Percentiles rank a stretch among this genome's conserved stretches.
Evolutionary conservation across 345 rosid genomes (phyloP).

Genomic region (Moringa oleifera): DNA sequence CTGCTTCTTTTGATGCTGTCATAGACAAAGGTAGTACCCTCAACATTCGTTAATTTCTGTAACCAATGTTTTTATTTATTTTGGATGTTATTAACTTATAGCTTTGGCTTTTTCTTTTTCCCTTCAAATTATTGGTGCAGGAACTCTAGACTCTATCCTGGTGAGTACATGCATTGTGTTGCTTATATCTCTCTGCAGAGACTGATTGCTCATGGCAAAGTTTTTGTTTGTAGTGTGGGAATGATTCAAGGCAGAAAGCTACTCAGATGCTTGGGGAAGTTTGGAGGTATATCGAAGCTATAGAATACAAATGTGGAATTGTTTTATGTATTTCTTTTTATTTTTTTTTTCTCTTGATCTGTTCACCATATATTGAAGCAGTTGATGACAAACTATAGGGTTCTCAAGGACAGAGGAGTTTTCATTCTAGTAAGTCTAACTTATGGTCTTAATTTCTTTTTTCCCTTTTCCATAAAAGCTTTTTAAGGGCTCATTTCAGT

Average conservation of each 20-base stretch:
- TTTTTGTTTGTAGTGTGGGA: constrained; percentile 57
- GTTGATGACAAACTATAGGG: constrained; percentile 93
- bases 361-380: constrained; percentile 81
- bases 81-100: background rate
- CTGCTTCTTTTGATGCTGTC: constrained; percentile 66
- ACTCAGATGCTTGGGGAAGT: constrained; percentile 70
- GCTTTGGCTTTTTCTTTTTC: constrained; percentile 12
- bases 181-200: constrained; percentile 2
- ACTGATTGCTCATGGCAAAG: constrained; percentile 4
- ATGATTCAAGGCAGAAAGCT: constrained; percentile 59
- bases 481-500: background rate
- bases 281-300: constrained; percentile 56
- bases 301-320: background rate
- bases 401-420: constrained; percentile 88
- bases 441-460: constrained; percentile 1
- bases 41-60: too few species aligned
- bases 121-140: constrained; percentile 28
- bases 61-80: background rate
- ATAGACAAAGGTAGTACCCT: constrained; percentile 63
- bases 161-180: constrained; percentile 38
- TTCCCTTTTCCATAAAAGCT: background rate
- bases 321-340: constrained; percentile 18
- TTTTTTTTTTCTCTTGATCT: constrained; percentile 50
- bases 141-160: constrained; percentile 86
- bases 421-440: constrained; percentile 62